Evolutionary conservation across 2,329 filamentous ascomycete species (phyloP), one percentile per base, ranked within the genome.

Genomic region (Stachybotrys elegans): DNA sequence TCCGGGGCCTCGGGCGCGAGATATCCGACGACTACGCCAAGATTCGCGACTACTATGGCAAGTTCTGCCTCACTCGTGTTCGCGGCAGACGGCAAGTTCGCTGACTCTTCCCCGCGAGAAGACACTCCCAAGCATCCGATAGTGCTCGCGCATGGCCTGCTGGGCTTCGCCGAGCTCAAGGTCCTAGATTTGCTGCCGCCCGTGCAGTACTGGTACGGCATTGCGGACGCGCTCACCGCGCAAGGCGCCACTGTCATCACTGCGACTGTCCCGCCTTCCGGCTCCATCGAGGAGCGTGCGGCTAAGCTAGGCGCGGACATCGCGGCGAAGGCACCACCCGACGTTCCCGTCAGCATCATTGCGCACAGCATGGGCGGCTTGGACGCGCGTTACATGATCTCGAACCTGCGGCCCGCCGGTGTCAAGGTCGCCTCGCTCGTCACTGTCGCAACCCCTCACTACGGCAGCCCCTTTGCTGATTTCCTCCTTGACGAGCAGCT

Each of bases 301-400:
- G 70, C 72, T 46, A 72, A 72, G 52, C 71, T 85, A n/a, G 71
- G 72, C 23, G 56, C 66, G 49, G 71, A 77, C 49, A 82, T 84
- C 46, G 69, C 69, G 39, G 55, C 62, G 19, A 58, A 63, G 25
- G 64, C 61, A 9, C 69, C 74, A 2, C 32, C 41, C 12, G 50
- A 46, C 13, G 43, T 50, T 19, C 50, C 83, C 41, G 88, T 95
- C 51, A 88, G 88, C 58, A 86, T 95, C 47, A 73, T 90, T 17
- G 79, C 79, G 32, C 86, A 90, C 65, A 78, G 73, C 52, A 83
- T 83, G 79, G 79, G 81, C 39, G 81, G 81, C 2, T 68, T 85
- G 4, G 81, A 84, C 57, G 76, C 79, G 9, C 70, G 81, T 37
- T 81, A 82, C 60, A 81, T 84, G 79, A 77, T 84, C 43, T 78